Conservation (phyloP, 2,329 filamentous ascomycete genomes). For the Colletotrichum sp. region DNA sequence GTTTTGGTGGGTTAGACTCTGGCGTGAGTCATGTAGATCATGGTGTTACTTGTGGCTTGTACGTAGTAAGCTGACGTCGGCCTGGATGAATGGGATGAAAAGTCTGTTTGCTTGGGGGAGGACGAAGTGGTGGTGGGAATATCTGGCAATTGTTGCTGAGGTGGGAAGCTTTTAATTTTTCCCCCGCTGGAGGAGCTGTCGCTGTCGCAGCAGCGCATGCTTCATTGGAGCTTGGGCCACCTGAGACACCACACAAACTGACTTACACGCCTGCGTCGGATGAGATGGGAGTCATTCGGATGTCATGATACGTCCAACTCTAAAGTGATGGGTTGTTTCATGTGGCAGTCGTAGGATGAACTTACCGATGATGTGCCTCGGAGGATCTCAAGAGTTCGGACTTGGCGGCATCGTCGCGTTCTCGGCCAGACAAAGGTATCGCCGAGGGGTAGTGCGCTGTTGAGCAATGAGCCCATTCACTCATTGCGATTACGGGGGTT, state of each 20-base stretch:
- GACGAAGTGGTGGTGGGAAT: neutral
- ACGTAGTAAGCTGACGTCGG: neutral
- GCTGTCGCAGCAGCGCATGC: neutral
- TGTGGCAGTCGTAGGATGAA: neutral
- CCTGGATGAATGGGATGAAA: neutral
- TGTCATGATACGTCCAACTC: neutral
- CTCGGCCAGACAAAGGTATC: neutral
- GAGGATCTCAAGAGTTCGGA: neutral
- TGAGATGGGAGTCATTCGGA: neutral
- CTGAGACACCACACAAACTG: neutral
- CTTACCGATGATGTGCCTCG: neutral
- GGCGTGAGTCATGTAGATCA: neutral
- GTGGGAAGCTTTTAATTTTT: neutral
- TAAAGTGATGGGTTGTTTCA: neutral
- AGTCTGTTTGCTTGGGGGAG: neutral
- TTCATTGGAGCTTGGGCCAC: slow-evolving; percentile 13
- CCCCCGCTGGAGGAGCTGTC: neutral
- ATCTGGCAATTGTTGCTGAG: neutral
- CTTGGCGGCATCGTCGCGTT: neutral
- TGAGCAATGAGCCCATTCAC: neutral
- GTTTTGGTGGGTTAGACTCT: neutral
- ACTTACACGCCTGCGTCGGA: neutral
- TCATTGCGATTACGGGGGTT: accelerated
- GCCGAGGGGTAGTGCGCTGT: neutral
- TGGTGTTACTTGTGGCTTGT: neutral